Evolutionary conservation across 1,139 yeast genomes (phyloP).

Genomic region (Yamadazyma dushanensis): DNA sequence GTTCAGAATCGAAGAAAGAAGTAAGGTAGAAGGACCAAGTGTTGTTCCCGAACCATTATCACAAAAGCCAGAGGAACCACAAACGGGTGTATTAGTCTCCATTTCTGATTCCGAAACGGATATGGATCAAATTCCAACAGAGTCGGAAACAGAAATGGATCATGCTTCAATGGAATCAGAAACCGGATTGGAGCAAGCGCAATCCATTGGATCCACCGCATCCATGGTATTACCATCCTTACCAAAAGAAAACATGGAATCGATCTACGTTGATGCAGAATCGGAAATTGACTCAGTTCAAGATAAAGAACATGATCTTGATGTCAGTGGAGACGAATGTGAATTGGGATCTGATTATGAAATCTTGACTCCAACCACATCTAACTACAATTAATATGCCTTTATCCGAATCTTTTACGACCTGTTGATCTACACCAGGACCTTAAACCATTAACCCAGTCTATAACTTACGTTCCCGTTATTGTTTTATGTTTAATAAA

Average conservation of each 20-base stretch:
- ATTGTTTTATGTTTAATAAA: constrained; percentile 2
- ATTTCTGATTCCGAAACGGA: not conserved
- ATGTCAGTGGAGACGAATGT: constrained; percentile 29
- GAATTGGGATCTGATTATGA: constrained; percentile 41
- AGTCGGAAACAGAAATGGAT: constrained; percentile 5
- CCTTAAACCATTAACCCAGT: too few relatives aligned
- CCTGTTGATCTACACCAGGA: too few relatives aligned
- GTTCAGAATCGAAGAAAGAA: constrained; percentile 11
- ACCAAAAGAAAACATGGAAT: constrained; percentile 29
- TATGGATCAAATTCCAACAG: constrained; percentile 1
- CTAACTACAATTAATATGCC: constrained; percentile 5
- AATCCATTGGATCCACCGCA: constrained; percentile 22
- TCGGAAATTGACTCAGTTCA: constrained; percentile 13
- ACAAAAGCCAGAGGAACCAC: not conserved
- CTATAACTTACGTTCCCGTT: too few relatives aligned
- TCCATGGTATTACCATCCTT: constrained; percentile 38
- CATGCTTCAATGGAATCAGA: constrained; percentile 5
- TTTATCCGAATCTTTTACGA: not conserved
- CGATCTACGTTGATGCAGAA: constrained; percentile 28
- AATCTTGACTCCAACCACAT: constrained; percentile 30
- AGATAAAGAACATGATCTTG: constrained; percentile 38
- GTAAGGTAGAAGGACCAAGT: not conserved
- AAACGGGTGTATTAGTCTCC: not conserved
- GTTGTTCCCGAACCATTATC: not conserved
- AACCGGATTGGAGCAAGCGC: constrained; percentile 4